These are phyloP conservation scores for Tylopilus intermedius DNA, from an alignment of 768 basidiomycete genomes.

Conservation along the genomic window DNA sequence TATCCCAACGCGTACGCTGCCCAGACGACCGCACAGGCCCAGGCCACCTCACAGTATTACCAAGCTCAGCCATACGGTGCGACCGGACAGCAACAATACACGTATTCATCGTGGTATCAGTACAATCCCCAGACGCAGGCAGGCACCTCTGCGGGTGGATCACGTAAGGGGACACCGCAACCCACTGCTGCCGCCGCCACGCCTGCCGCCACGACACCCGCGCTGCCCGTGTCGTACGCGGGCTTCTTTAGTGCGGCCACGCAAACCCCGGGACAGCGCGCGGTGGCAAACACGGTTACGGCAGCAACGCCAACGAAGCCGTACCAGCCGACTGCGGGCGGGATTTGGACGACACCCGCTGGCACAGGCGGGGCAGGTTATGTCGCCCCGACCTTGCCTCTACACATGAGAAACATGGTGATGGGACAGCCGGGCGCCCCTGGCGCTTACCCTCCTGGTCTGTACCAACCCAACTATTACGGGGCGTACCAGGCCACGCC, in stretches of 20 bases:
- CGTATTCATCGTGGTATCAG: conserved; percentile 42
- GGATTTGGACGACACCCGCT: conserved; percentile 25
- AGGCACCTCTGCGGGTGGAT: conserved; percentile 22
- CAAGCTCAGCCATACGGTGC: conserved; percentile 33
- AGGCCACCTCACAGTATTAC: conserved; percentile 32
- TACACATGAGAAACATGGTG: conserved; percentile 34
- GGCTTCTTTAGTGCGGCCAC: conserved; percentile 35
- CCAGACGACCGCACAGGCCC: conserved; percentile 23
- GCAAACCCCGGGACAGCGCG: conserved; percentile 38
- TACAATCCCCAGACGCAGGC: conserved; percentile 34
- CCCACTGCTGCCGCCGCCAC: conserved; percentile 28
- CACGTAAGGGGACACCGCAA: conserved; percentile 44
- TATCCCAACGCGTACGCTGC: conserved; percentile 28
- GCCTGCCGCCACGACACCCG: conserved; percentile 22
- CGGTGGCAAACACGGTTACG: conserved; percentile 53
- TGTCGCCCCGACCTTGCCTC: conserved; percentile 36
- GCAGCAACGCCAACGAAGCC: conserved; percentile 26
- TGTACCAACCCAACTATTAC: conserved; percentile 31
- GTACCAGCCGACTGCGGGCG: conserved; percentile 26
- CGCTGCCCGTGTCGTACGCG: conserved; percentile 37
- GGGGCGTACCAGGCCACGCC: conserved; percentile 30
- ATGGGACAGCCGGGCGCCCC: conserved; percentile 21
- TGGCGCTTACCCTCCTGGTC: conserved; percentile 14
- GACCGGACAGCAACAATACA: conserved; percentile 37
- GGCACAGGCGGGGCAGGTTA: conserved; percentile 23